These are phyloP conservation scores for Suillus occidentalis DNA, from an alignment of 768 basidiomycete species.

Conservation along the genomic window DNA sequence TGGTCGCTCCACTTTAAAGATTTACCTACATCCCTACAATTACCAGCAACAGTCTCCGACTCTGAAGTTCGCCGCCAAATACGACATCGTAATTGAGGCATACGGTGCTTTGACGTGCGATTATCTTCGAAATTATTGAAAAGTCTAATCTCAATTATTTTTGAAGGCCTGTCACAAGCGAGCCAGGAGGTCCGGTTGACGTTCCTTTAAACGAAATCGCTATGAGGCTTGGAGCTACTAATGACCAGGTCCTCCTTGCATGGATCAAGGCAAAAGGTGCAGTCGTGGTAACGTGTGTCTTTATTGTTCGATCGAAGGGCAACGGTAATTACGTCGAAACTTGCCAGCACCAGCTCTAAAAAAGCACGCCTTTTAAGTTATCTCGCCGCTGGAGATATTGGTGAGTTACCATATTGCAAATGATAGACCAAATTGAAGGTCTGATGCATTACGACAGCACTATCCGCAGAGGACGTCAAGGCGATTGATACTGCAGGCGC, in stretches of 20 bases:
- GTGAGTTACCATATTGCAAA: slow-evolving; percentile 33
- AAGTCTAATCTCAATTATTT: background rate
- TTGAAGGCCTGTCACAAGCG: slow-evolving; percentile 55
- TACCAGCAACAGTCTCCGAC: slow-evolving; percentile 51
- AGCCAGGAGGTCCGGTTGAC: slow-evolving; percentile 65
- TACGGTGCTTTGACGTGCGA: slow-evolving; percentile 67
- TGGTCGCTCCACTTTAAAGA: slow-evolving; percentile 37
- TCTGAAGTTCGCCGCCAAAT: slow-evolving; percentile 53
- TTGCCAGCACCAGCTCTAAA: slow-evolving; percentile 60
- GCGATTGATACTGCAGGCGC: slow-evolving; percentile 57
- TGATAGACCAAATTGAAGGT: background rate
- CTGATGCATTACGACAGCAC: slow-evolving; percentile 31
- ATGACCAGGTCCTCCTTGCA: slow-evolving; percentile 69
- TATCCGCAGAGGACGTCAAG: slow-evolving; percentile 48
- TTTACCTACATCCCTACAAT: slow-evolving; percentile 71
- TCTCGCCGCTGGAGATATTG: slow-evolving; percentile 62
- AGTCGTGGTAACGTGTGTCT: slow-evolving; percentile 57
- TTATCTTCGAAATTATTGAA: background rate
- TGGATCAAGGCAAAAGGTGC: slow-evolving; percentile 73
- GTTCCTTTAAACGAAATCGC: slow-evolving; percentile 56
- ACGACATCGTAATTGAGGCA: slow-evolving; percentile 69
- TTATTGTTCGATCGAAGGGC: background rate
- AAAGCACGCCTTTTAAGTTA: slow-evolving; percentile 66
- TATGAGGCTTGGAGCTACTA: slow-evolving; percentile 45
- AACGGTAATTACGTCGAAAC: background rate